Evolutionary conservation across 371 early-diverging fungal species (phyloP), one percentile per base, ranked within the genome.

Genomic region (Cokeromyces recurvatus): DNA sequence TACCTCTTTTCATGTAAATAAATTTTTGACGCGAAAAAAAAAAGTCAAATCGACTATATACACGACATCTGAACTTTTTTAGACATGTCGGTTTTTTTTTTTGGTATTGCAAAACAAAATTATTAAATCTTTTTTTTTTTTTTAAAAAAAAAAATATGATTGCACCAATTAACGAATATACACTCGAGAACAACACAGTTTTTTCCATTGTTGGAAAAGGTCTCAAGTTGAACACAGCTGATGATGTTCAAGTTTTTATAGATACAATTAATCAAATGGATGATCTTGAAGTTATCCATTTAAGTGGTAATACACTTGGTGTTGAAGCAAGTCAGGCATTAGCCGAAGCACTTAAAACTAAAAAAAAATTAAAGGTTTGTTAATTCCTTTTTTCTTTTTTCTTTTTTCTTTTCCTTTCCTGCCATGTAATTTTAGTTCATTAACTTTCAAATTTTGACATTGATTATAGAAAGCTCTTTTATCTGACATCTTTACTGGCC

Each of bases 401-500:
- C 29, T 11, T 27, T 7, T 7, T 11, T 27, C 29, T 27, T 27
- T 27, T 27, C 11, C 29, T 27, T 27, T 27, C n/a, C n/a, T n/a
- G n/a, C n/a, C n/a, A n/a, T n/a, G n/a, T n/a, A n/a, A n/a, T n/a
- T n/a, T n/a, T n/a, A n/a, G n/a, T n/a, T n/a, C n/a, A n/a, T n/a
- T n/a, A n/a, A n/a, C n/a, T n/a, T n/a, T n/a, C n/a, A n/a, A n/a
- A n/a, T n/a, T n/a, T n/a, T n/a, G n/a, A n/a, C n/a, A n/a, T n/a
- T n/a, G n/a, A 9, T 14, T 25, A 3, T 40, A 72, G 72, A 43
- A 56, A 39, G 86, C 88, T 22, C 71, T 79, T 39, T 64, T 88
- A 29, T 79, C 85, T 55, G 98, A 98, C 57, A 93, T 95, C 46
- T 98, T 97, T 62, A 97, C 98, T 9, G 89, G 94, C 25, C 89